phyloP scores from a whole-genome alignment of 129 eudicot genomes.

The Flaveria robusta region DNA sequence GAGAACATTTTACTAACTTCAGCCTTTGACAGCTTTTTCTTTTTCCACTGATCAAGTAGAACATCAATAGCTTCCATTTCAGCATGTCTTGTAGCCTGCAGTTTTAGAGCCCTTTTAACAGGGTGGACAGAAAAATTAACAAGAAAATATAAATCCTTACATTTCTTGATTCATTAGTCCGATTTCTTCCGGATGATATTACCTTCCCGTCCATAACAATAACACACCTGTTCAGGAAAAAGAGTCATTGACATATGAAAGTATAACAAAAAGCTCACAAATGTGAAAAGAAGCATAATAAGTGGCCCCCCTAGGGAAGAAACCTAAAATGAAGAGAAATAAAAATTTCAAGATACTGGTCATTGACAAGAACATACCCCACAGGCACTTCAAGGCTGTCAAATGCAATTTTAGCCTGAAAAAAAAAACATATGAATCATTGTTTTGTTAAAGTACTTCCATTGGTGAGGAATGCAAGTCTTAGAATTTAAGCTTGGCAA shows the following conservation, averaged over 20 bases:
- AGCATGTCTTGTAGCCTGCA: conserved; percentile 85
- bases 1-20: conserved; percentile 61
- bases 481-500: not conserved
- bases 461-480: not conserved
- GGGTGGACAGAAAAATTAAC: not conserved
- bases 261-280: not conserved
- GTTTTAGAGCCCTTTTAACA: conserved; percentile 36
- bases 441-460: conserved; percentile 16
- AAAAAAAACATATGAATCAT: conserved; percentile 22
- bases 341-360: not conserved
- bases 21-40: conserved; percentile 35
- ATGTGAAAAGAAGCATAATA: not conserved
- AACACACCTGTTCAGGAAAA: conserved; percentile 53
- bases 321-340: not conserved
- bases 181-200: conserved; percentile 80
- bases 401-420: conserved; percentile 78
- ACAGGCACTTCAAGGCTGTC: conserved; percentile 93
- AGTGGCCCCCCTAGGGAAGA: not conserved
- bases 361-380: conserved; percentile 47
- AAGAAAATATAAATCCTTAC: conserved; percentile 33
- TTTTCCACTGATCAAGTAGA: conserved; percentile 65
- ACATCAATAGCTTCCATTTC: conserved; percentile 84
- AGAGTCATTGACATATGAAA: not conserved
- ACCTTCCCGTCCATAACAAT: conserved; percentile 75
- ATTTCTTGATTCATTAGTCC: conserved; percentile 77